Evolutionary conservation across 169 alveolate genomes (phyloP), one percentile per base, ranked within the genome.

Genomic region (Plasmodium cynomolgi): DNA sequence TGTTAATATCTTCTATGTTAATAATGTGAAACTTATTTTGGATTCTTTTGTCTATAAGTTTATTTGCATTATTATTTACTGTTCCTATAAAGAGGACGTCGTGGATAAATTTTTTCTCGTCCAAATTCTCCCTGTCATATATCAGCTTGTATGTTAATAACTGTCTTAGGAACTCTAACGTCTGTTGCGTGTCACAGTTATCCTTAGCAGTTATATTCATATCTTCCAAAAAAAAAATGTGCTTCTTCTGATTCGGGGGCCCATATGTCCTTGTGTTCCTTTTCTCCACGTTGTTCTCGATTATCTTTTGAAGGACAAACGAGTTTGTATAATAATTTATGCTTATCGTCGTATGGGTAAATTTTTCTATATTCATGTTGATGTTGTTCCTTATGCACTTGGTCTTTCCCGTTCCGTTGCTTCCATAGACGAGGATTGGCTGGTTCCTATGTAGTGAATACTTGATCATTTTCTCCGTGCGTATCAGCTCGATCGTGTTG

Each of bases 171-270:
- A 98, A 94, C 92, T 97, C 97, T 72, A 97, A 97, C 3, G 99
- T 99, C 23, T 98, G 97, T 96, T 98, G 99, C 33, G 99, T 98
- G 93, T 99, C 99, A 93, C 98, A 98, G 72, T 97, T 97, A 93
- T 98, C 99, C 50, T 98, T 98, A 81, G 97, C 97, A 17, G 99
- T 99, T 99, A 98, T 98, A 95, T 98, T 98, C 91, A 98, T 80
- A 92, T 98, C 99, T 95, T 98, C 99, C 91, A 98, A 96, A 97
- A 98, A 98, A 95, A 96, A 98, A 90, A 98, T 98, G 72, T 98
- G 95, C 75, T 95, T 96, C 83, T 98, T 98, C 92, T 97, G 97
- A 85, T 98, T 98, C 74, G 99, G 98, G 62, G 99, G 99, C 34
- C 99, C 99, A 94, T 95, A 98, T 73, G 98, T 97, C 83, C 97